These are phyloP conservation scores for Solanum habrochaites DNA, from an alignment of 257 asterid genomes.

Conservation along the genomic window DNA sequence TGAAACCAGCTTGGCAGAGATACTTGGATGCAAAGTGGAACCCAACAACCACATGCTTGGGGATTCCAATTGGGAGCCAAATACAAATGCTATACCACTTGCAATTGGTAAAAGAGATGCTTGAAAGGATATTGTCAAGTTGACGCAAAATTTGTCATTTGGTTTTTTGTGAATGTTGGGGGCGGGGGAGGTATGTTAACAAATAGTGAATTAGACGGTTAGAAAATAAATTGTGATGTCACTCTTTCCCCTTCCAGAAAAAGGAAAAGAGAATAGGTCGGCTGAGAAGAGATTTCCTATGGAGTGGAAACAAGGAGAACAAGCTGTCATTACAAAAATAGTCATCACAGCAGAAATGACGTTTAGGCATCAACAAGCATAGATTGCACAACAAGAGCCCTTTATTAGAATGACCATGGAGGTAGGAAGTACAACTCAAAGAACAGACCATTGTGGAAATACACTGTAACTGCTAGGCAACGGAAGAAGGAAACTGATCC, in stretches of 20 bases:
- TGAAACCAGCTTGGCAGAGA: not conserved
- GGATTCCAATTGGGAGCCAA: not conserved
- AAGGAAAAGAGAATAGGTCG: not conserved
- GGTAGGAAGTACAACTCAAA: not conserved
- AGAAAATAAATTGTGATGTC: not conserved
- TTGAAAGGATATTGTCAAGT: not conserved
- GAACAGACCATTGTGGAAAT: not conserved
- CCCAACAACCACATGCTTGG: not conserved
- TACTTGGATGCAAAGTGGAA: not conserved
- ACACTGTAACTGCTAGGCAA: not conserved
- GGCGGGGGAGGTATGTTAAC: not conserved
- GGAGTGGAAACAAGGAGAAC: not conserved
- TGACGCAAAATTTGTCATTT: not conserved
- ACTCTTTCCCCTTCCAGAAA: not conserved
- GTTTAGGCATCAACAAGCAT: not conserved
- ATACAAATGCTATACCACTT: not conserved
- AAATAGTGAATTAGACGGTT: not conserved
- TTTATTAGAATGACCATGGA: not conserved
- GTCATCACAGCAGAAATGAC: not conserved
- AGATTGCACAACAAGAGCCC: not conserved
- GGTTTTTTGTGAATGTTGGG: not conserved
- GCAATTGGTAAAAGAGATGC: not conserved
- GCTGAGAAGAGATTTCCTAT: not conserved
- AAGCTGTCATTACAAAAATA: not conserved
- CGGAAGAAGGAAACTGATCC: not conserved